A percentile compares a stretch with the other conserved stretches of the same genome.
Conservation (phyloP, 2,329 filamentous ascomycete genomes). For the Fusarium sp. region DNA sequence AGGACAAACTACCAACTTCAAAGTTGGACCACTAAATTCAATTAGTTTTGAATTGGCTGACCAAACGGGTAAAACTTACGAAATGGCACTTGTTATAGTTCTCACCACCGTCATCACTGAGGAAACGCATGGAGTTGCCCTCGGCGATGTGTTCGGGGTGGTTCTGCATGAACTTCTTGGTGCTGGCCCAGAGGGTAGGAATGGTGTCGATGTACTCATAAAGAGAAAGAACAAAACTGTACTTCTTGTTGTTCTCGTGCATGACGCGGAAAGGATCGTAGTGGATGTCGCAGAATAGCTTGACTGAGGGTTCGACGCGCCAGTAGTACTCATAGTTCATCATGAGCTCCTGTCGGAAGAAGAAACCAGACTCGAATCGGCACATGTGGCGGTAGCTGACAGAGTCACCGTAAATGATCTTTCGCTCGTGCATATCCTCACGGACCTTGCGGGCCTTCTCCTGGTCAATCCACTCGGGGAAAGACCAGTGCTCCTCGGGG, state of each 20-base stretch:
- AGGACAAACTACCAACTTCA: constrained; percentile 92
- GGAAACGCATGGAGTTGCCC: constrained; percentile 88
- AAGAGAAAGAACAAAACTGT: constrained; percentile 94
- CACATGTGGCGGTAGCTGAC: constrained; percentile 99
- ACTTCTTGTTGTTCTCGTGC: constrained; percentile 97
- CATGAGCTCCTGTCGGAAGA: constrained; percentile 95
- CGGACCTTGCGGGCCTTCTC: constrained; percentile 90
- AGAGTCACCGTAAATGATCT: constrained; percentile 98
- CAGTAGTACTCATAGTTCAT: constrained; percentile 99
- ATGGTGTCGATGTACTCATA: constrained; percentile 99
- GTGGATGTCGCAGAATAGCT: constrained; percentile 94
- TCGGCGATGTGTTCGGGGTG: constrained; percentile 88
- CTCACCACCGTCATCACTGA: constrained; percentile 91
- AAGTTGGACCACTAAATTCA: constrained; percentile 93
- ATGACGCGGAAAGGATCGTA: constrained; percentile 98
- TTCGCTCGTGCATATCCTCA: constrained; percentile 91
- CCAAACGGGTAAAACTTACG: constrained; percentile 61
- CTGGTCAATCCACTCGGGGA: constrained; percentile 94
- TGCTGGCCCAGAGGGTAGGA: constrained; percentile 93
- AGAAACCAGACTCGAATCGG: constrained; percentile 98
- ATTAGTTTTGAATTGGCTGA: constrained; percentile 4
- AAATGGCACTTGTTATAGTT: constrained; percentile 99
- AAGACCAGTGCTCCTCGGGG: constrained; percentile 94
- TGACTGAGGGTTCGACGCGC: constrained; percentile 96
- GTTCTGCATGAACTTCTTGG: constrained; percentile 91